Evolutionary conservation across 176 grass and related monocot species (phyloP).

Genomic region (bread wheat (Triticum aestivum)): DNA sequence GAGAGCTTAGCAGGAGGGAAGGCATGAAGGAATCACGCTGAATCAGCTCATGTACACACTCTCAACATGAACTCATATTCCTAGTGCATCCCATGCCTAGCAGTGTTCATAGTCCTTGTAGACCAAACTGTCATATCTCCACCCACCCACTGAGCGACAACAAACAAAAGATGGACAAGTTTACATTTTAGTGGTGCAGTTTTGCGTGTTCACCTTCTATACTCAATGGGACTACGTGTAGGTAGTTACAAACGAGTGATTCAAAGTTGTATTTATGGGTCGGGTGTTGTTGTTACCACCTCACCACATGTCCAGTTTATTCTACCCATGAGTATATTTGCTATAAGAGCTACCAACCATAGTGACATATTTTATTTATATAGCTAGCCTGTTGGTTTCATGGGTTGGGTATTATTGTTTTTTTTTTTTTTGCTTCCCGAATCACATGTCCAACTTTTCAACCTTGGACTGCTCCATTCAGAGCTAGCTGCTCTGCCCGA

Average conservation of each 20-base stretch:
- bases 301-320: no score
- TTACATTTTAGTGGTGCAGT: neutral
- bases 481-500: no score
- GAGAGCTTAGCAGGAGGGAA: no score
- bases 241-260: neutral
- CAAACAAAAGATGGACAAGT: neutral
- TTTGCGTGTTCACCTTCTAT: neutral
- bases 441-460: no score
- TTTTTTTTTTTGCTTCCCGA: no score
- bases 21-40: neutral
- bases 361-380: no score
- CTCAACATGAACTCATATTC: neutral
- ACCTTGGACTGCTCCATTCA: no score
- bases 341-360: no score
- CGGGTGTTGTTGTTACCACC: no score
- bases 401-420: no score
- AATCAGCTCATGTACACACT: neutral
- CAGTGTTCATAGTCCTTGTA: neutral
- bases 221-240: neutral
- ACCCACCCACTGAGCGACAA: neutral
- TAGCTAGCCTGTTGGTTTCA: no score
- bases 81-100: neutral
- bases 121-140: neutral
- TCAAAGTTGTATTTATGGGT: neutral
- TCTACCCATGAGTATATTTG: no score